phyloP scores from a whole-genome alignment of 805 yeast genomes.

The Sugiyamaella americana region DNA sequence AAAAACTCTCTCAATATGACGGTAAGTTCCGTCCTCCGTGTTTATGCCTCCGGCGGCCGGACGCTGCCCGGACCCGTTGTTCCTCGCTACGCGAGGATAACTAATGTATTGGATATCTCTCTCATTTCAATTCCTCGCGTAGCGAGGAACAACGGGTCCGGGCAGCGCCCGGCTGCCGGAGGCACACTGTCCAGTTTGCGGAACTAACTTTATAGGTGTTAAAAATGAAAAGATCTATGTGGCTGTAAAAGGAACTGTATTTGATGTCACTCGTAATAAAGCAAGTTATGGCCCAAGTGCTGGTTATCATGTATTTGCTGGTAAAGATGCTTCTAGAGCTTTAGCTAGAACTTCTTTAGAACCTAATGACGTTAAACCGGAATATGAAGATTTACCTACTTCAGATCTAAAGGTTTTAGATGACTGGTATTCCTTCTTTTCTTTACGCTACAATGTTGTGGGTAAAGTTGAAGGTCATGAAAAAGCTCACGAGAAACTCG shows the following conservation, averaged over 20 bases:
- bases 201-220: conserved; percentile 30
- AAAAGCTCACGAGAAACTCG: background rate
- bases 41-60: background rate
- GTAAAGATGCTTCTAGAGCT: conserved; percentile 72
- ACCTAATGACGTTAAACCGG: conserved; percentile 43
- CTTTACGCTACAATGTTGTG: conserved; percentile 46
- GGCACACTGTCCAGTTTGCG: too few relatives aligned
- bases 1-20: conserved; percentile 41
- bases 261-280: conserved; percentile 65
- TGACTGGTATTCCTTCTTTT: conserved; percentile 68
- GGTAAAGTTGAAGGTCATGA: conserved; percentile 26
- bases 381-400: conserved; percentile 42
- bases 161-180: too few relatives aligned
- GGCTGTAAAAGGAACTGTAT: conserved; percentile 68
- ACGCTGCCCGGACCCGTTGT: background rate
- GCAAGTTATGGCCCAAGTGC: conserved; percentile 73
- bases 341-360: conserved; percentile 61
- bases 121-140: too few relatives aligned
- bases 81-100: background rate
- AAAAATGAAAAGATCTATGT: conserved; percentile 50
- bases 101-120: too few relatives aligned
- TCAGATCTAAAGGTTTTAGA: conserved; percentile 56
- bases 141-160: too few relatives aligned
- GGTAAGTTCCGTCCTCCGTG: conserved; percentile 31
- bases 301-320: conserved; percentile 65